A percentile compares a stretch with the other conserved stretches of the same genome.
Evolutionary conservation across 75 land plant genomes (phyloP).

Genomic region (Isoetes taiwanensis): DNA sequence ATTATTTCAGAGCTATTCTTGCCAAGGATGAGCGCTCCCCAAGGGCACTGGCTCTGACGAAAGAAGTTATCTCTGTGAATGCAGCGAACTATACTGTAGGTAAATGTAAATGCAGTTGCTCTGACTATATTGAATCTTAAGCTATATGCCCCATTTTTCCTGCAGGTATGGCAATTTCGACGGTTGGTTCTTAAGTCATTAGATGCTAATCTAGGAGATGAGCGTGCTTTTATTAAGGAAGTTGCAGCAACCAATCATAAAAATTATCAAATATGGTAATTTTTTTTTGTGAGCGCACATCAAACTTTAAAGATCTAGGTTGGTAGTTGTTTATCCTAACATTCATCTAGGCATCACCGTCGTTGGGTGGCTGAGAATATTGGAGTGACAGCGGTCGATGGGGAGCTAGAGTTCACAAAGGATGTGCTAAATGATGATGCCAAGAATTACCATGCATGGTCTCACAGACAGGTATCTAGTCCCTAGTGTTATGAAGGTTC

Average conservation of each 20-base stretch:
- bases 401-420: slow-evolving; percentile 68
- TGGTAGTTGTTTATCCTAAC: too few species aligned
- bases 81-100: slow-evolving; percentile 88
- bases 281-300: background rate
- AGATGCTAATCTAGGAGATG: slow-evolving; percentile 42
- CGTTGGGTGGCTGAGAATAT: slow-evolving; percentile 85
- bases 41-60: slow-evolving; percentile 62
- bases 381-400: slow-evolving; percentile 36
- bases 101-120: too few species aligned
- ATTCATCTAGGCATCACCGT: slow-evolving; percentile 81
- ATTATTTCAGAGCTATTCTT: slow-evolving; percentile 78
- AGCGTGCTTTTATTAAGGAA: slow-evolving; percentile 42
- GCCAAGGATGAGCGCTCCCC: slow-evolving; percentile 55
- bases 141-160: too few species aligned
- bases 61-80: slow-evolving; percentile 53
- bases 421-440: slow-evolving; percentile 57
- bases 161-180: slow-evolving; percentile 96
- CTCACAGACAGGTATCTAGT: slow-evolving; percentile 77
- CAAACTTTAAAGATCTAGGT: background rate
- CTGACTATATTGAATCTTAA: too few species aligned
- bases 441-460: slow-evolving; percentile 99
- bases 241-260: slow-evolving; percentile 50
- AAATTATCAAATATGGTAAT: slow-evolving; percentile 87
- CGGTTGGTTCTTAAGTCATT: slow-evolving; percentile 63
- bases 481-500: too few species aligned